These are phyloP conservation scores for Pichia sp. DNA, from an alignment of 1,139 yeast species.

Conservation along the genomic window DNA sequence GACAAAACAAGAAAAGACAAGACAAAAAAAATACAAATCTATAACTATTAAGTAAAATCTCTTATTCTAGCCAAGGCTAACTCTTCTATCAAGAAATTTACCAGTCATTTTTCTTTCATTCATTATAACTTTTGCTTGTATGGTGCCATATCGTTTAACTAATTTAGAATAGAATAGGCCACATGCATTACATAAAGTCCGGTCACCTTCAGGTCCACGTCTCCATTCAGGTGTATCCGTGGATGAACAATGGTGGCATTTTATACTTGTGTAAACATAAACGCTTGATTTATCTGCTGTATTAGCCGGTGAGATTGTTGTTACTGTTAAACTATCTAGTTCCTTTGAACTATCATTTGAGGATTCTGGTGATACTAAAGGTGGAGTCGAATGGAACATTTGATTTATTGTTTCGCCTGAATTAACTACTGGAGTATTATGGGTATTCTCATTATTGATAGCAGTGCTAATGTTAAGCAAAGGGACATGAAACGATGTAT, in stretches of 20 bases:
- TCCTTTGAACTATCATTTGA: no score
- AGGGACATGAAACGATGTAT: no score
- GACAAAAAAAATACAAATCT: not conserved
- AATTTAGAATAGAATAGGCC: slow-evolving; percentile 77
- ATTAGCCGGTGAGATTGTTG: no score
- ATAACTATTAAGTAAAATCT: not conserved
- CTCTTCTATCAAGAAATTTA: slow-evolving; percentile 25
- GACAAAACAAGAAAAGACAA: no score
- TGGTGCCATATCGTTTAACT: slow-evolving; percentile 60
- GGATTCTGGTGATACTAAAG: not conserved
- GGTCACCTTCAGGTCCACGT: slow-evolving; percentile 78
- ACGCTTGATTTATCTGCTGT: no score
- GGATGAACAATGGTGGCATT: slow-evolving; percentile 51
- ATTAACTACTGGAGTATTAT: not conserved
- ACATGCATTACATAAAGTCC: slow-evolving; percentile 85
- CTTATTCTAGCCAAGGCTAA: slow-evolving; percentile 15
- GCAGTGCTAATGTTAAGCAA: no score
- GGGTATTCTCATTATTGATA: not conserved
- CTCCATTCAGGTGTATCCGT: slow-evolving; percentile 90
- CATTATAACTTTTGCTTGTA: slow-evolving; percentile 42
- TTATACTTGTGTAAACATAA: not conserved
- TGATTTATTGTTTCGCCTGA: not conserved
- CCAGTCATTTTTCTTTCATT: slow-evolving; percentile 23
- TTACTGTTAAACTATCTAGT: no score
- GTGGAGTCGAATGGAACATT: not conserved